A percentile compares a stretch with the other conserved stretches of the same genome.
phyloP scores from a whole-genome alignment of 106 monocot genomes.

The Dactylorhiza incarnata region DNA sequence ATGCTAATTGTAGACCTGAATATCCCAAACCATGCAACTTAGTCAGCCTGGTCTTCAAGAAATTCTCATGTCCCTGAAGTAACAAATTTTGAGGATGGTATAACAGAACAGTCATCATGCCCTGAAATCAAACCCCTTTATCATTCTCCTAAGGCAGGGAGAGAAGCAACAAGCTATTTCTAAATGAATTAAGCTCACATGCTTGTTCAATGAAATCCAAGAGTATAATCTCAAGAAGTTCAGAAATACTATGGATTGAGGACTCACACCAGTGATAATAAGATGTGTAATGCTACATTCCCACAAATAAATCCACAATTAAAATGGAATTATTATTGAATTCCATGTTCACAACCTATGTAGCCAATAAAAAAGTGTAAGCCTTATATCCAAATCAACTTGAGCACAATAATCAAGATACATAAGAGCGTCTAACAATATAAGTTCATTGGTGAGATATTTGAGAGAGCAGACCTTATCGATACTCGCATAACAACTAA shows the following conservation, averaged over 20 bases:
- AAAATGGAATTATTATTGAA: background rate
- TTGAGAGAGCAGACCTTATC: no score
- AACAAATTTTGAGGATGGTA: conserved; percentile 26
- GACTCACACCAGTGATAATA: background rate
- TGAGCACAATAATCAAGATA: background rate
- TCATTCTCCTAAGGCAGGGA: background rate
- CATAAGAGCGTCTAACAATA: background rate
- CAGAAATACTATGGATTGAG: background rate
- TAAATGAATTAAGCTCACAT: background rate
- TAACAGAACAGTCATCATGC: conserved; percentile 45
- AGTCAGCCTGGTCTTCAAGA: conserved; percentile 25
- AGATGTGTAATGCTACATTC: background rate
- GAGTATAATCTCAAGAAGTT: background rate
- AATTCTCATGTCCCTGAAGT: conserved; percentile 24
- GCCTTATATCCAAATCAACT: background rate
- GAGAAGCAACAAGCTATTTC: background rate
- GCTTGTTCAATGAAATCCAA: background rate
- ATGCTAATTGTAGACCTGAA: conserved; percentile 21
- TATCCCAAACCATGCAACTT: conserved; percentile 32
- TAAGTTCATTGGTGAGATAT: no score
- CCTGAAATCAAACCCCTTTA: conserved; percentile 25
- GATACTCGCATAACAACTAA: no score
- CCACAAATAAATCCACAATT: background rate
- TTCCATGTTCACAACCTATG: background rate
- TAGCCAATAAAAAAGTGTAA: background rate